A percentile compares a stretch with the other conserved stretches of the same genome.
Conservation (phyloP, 2,329 filamentous ascomycete genomes). For the Hymenoscyphus linearis region DNA sequence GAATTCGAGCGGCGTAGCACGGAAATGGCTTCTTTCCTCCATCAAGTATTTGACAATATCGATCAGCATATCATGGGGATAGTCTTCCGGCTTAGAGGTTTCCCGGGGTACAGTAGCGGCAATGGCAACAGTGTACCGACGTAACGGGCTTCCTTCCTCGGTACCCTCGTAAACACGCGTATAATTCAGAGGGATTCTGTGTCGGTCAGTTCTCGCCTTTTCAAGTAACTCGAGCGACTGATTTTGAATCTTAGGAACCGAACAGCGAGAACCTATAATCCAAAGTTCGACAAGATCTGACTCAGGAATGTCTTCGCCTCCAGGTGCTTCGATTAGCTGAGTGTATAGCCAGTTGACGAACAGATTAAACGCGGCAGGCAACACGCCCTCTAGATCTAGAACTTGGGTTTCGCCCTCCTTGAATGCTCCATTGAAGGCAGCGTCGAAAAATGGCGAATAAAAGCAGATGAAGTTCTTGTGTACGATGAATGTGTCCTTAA, state of each 20-base stretch:
- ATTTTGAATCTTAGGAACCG: not conserved
- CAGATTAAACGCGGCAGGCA: not conserved
- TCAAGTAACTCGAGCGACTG: not conserved
- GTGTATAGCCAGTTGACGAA: not conserved
- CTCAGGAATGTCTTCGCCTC: not conserved
- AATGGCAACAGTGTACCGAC: not conserved
- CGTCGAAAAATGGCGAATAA: constrained; percentile 15
- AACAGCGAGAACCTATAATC: not conserved
- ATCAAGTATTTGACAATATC: too few relatives aligned
- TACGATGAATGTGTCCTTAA: not conserved
- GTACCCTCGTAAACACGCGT: not conserved
- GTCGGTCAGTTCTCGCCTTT: not conserved
- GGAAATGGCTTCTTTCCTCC: too few relatives aligned
- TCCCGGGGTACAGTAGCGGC: too few relatives aligned
- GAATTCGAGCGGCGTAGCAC: too few relatives aligned
- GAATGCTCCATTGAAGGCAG: constrained; percentile 5
- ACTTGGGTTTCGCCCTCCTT: not conserved
- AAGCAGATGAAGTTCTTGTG: constrained; percentile 11
- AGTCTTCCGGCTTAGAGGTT: too few relatives aligned
- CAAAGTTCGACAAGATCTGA: not conserved
- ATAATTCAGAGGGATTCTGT: too few relatives aligned
- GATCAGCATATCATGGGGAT: too few relatives aligned
- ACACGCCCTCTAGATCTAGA: not conserved
- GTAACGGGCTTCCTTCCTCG: not conserved
- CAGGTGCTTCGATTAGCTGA: not conserved